Conservation (phyloP, 495 filamentous ascomycete species). For the Neurospora sp. region DNA sequence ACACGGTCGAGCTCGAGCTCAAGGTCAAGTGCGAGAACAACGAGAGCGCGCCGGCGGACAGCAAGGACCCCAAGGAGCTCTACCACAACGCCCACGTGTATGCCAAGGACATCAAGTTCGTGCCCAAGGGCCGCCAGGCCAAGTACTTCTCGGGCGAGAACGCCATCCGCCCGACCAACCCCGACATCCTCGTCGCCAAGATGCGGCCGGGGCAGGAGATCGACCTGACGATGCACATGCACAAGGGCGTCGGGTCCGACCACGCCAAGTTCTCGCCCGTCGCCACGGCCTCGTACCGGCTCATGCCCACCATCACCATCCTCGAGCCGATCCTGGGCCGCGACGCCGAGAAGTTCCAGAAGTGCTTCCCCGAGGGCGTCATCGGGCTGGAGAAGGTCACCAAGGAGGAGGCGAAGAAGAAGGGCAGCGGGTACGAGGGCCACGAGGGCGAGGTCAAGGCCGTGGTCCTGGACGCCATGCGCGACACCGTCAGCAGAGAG, state of each 20-base stretch:
- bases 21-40: constrained; percentile 69
- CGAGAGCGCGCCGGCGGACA: constrained; percentile 51
- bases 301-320: constrained; percentile 82
- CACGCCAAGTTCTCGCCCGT: constrained; percentile 98
- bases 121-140: constrained; percentile 62
- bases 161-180: constrained; percentile 65
- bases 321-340: constrained; percentile 67
- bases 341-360: constrained; percentile 80
- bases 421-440: constrained; percentile 59
- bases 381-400: constrained; percentile 70
- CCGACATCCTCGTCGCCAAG: constrained; percentile 91
- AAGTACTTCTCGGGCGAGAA: constrained; percentile 55
- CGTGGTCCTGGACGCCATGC: constrained; percentile 70
- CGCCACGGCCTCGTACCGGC: constrained; percentile 82
- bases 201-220: constrained; percentile 85
- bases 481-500: constrained; percentile 90
- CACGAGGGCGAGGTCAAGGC: constrained; percentile 70
- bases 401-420: constrained; percentile 47
- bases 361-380: constrained; percentile 85
- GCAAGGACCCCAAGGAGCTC: constrained; percentile 69
- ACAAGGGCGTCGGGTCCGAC: constrained; percentile 89
- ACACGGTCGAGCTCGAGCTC: constrained; percentile 67
- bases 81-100: constrained; percentile 85
- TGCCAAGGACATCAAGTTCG: constrained; percentile 67
- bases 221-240: constrained; percentile 71